Percentiles rank a stretch among this genome's conserved stretches.
Conservation (phyloP, 257 asterid species). For the Solanum neorickii region DNA sequence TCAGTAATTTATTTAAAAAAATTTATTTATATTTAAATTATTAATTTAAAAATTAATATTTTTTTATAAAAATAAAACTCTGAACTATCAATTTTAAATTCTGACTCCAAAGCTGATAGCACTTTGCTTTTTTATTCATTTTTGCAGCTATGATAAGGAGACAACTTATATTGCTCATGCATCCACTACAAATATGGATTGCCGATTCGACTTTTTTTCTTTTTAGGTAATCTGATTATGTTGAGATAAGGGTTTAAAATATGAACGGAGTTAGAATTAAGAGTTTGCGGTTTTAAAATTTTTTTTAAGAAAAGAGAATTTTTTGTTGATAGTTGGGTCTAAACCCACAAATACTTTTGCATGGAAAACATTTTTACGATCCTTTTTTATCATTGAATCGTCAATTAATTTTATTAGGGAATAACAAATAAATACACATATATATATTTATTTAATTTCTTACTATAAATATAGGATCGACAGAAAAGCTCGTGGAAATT, state of each 20-base stretch:
- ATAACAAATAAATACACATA: too few species aligned
- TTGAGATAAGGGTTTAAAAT: neutral
- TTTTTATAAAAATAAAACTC: neutral
- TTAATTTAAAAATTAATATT: neutral
- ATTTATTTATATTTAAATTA: neutral
- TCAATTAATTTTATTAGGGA: too few species aligned
- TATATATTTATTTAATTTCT: too few species aligned
- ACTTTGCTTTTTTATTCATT: neutral
- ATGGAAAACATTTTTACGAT: too few species aligned
- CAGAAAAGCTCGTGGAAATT: neutral
- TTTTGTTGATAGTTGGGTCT: too few species aligned
- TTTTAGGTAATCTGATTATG: neutral
- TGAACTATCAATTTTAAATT: neutral
- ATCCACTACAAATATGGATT: neutral
- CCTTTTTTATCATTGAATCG: too few species aligned
- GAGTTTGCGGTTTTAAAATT: neutral
- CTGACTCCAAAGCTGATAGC: neutral
- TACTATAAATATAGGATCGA: too few species aligned
- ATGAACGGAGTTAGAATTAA: neutral
- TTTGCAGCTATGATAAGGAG: neutral
- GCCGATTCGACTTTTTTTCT: neutral
- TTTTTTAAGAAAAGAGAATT: too few species aligned
- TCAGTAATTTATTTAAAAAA: neutral
- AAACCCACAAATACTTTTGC: too few species aligned
- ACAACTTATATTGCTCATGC: neutral